Evolutionary conservation across 2,329 filamentous ascomycete genomes (phyloP).

Genomic region (Cytospora piceae): DNA sequence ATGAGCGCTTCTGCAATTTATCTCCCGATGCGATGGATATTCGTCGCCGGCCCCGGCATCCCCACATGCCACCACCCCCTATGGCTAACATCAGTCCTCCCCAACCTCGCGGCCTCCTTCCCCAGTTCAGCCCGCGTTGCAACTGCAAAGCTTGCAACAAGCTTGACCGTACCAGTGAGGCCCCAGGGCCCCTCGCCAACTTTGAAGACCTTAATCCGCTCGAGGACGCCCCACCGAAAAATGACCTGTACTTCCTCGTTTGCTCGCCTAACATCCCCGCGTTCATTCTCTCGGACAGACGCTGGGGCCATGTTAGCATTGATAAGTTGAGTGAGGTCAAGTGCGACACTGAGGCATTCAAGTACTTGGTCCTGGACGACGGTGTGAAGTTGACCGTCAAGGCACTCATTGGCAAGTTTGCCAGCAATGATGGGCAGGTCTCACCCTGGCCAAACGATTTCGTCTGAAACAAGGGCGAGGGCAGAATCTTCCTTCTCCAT

Average conservation of each 20-base stretch:
- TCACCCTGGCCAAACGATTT: slow-evolving; percentile 52
- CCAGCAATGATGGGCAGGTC: slow-evolving; percentile 44
- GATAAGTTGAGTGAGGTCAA: slow-evolving; percentile 45
- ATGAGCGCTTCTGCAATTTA: slow-evolving; percentile 40
- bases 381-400: slow-evolving; percentile 53
- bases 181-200: slow-evolving; percentile 41
- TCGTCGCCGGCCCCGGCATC: neutral
- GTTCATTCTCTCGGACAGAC: slow-evolving; percentile 50
- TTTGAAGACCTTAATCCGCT: slow-evolving; percentile 48
- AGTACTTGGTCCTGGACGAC: slow-evolving; percentile 53
- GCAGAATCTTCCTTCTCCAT: slow-evolving; percentile 55
- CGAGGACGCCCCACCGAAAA: slow-evolving; percentile 42
- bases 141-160: slow-evolving; percentile 44
- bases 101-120: slow-evolving; percentile 42
- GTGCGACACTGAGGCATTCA: slow-evolving; percentile 53
- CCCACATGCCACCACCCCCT: neutral
- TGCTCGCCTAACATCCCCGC: slow-evolving; percentile 50
- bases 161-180: slow-evolving; percentile 31
- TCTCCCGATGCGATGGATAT: slow-evolving; percentile 33
- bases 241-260: slow-evolving; percentile 49
- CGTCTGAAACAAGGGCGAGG: slow-evolving; percentile 55
- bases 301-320: slow-evolving; percentile 50
- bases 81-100: neutral
- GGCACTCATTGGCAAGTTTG: slow-evolving; percentile 52
- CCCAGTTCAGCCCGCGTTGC: slow-evolving; percentile 47